These are phyloP conservation scores for Psilocybe subaeruginosa DNA, from an alignment of 768 basidiomycete genomes.

Conservation along the genomic window DNA sequence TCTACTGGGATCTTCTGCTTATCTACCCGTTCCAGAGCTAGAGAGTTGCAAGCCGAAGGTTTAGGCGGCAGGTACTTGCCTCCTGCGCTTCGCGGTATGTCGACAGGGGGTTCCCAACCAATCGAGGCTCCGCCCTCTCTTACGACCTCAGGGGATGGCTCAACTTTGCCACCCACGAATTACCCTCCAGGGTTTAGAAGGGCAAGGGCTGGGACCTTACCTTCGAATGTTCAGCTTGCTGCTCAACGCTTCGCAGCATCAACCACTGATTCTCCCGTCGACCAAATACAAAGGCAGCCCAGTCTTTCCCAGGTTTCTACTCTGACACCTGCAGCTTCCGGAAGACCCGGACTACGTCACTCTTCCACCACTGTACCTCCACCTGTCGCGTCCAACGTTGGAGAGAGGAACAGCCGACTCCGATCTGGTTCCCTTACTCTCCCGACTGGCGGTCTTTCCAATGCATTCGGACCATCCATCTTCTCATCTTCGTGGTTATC, in stretches of 20 bases:
- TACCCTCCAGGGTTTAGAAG: slow-evolving; percentile 88
- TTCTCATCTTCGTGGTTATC: slow-evolving; percentile 92
- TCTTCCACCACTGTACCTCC: slow-evolving; percentile 68
- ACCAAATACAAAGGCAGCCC: slow-evolving; percentile 33
- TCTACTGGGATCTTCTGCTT: slow-evolving; percentile 13
- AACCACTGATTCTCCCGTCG: slow-evolving; percentile 48
- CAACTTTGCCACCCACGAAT: slow-evolving; percentile 68
- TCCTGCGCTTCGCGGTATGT: slow-evolving; percentile 76
- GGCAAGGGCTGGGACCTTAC: slow-evolving; percentile 96
- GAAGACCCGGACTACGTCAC: slow-evolving; percentile 74
- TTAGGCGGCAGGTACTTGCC: slow-evolving; percentile 74
- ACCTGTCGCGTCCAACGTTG: slow-evolving; percentile 50
- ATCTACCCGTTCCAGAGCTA: slow-evolving; percentile 54
- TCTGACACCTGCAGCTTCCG: slow-evolving; percentile 44
- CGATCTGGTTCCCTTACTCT: slow-evolving; percentile 93
- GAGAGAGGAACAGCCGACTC: slow-evolving; percentile 79
- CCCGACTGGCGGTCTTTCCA: slow-evolving; percentile 74
- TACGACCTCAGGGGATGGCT: slow-evolving; percentile 59
- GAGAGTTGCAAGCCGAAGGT: slow-evolving; percentile 83
- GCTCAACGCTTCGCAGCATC: slow-evolving; percentile 81
- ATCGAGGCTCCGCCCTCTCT: slow-evolving; percentile 65
- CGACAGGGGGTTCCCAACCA: slow-evolving; percentile 72
- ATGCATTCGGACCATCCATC: slow-evolving; percentile 86
- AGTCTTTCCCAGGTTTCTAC: slow-evolving; percentile 41
- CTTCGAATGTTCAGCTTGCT: slow-evolving; percentile 91